Evolutionary conservation across 192 early-diverging fungal genomes (phyloP).

Genomic region (Hyaloraphidium curvatum): DNA sequence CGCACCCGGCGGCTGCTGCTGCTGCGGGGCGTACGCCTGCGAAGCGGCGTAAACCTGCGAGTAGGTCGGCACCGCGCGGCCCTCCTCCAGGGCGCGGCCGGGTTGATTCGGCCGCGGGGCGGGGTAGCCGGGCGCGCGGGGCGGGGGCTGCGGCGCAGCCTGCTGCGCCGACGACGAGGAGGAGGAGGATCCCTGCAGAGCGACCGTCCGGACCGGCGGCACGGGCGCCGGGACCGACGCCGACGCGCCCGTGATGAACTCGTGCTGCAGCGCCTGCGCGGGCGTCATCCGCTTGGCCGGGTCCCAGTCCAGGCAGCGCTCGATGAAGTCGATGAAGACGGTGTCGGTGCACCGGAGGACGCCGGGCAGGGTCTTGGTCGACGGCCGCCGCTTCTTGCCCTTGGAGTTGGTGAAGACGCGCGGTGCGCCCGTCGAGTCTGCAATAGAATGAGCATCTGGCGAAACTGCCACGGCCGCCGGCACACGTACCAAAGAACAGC

Average conservation of each 20-base stretch:
- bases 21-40: too few species aligned
- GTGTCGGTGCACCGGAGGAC: slow-evolving; percentile 48
- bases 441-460: slow-evolving; percentile 8
- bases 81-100: too few species aligned
- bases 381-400: slow-evolving; percentile 68
- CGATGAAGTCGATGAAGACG: slow-evolving; percentile 71
- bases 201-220: not conserved
- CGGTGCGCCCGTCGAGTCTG: slow-evolving; percentile 32
- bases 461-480: slow-evolving; percentile 9
- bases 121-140: too few species aligned
- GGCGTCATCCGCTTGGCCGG: slow-evolving; percentile 73
- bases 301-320: slow-evolving; percentile 71
- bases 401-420: slow-evolving; percentile 60
- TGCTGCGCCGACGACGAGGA: too few species aligned
- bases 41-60: too few species aligned
- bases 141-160: too few species aligned
- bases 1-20: too few species aligned
- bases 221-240: not conserved
- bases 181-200: too few species aligned
- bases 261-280: slow-evolving; percentile 62
- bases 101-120: too few species aligned
- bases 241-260: slow-evolving; percentile 32
- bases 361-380: slow-evolving; percentile 52
- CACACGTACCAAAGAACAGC: slow-evolving; percentile 48
- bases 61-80: too few species aligned